A percentile compares a stretch with the other conserved stretches of the same genome.
phyloP scores from a whole-genome alignment of 2,329 filamentous ascomycete genomes.

The Xylaria sp. region DNA sequence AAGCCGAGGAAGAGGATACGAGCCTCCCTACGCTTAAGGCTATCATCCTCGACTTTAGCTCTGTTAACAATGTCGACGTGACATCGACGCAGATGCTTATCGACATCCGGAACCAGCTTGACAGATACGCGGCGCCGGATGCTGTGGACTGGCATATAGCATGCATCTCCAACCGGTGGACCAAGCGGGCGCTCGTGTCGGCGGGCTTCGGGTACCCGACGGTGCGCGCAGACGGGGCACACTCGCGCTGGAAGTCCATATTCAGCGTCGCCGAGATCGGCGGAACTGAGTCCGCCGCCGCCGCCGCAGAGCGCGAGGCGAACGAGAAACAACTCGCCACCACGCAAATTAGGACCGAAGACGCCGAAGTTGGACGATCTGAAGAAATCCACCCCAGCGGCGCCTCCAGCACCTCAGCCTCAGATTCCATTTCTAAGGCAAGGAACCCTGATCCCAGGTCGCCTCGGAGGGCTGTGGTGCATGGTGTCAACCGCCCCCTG shows the following conservation, averaged over 20 bases:
- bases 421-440: slow-evolving; percentile 37
- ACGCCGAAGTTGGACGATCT: slow-evolving; percentile 41
- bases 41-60: slow-evolving; percentile 92
- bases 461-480: slow-evolving; percentile 73
- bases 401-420: slow-evolving; percentile 42
- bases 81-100: slow-evolving; percentile 93
- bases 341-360: slow-evolving; percentile 27
- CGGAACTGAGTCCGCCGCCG: slow-evolving; percentile 74
- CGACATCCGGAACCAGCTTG: slow-evolving; percentile 93
- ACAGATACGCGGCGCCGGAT: slow-evolving; percentile 82
- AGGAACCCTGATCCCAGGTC: slow-evolving; percentile 53
- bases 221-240: slow-evolving; percentile 59
- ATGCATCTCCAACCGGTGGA: slow-evolving; percentile 94
- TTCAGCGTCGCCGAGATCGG: slow-evolving; percentile 92
- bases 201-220: slow-evolving; percentile 90
- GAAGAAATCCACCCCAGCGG: slow-evolving; percentile 42
- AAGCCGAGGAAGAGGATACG: slow-evolving; percentile 56
- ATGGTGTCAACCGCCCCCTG: slow-evolving; percentile 87
- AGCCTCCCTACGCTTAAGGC: slow-evolving; percentile 79
- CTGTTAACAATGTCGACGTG: slow-evolving; percentile 92
- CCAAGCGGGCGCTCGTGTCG: slow-evolving; percentile 85
- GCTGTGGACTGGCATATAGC: slow-evolving; percentile 95
- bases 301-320: slow-evolving; percentile 70
- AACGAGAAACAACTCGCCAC: slow-evolving; percentile 61
- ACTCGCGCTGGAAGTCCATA: slow-evolving; percentile 88